Evolutionary conservation across 1,284 basidiomycete genomes (phyloP), one percentile per base, ranked within the genome.

Genomic region (Calocybe gambosa): DNA sequence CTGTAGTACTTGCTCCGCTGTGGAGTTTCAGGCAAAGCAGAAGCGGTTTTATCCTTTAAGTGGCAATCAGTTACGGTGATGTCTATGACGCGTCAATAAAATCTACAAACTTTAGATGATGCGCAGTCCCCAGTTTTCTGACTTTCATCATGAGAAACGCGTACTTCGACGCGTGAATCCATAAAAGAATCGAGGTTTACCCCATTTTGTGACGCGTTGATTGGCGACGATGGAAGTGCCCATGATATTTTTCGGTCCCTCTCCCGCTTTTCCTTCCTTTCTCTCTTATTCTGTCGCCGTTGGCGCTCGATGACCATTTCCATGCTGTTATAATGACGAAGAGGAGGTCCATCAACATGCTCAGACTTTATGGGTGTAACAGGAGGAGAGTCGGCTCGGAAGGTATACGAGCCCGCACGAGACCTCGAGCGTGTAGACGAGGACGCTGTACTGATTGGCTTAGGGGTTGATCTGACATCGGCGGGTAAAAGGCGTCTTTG

Each of bases 281-380:
- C 76, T 49, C 63, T 74, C 55, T 70, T 74, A 48, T 65, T 74
- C 50, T 74, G 75, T 49, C 75, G 74, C 53, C 75, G 75, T 64
- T 83, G 80, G 37, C 78, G 74, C 59, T 87, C 84, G 49, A 87
- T 73, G 19, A 87, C 76, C 62, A 76, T 66, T 52, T 87, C 80
- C 84, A 87, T 87, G 56, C 73, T 83, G 51, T 80, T 80, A 59
- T 76, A 75, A 23, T 73, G 77, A 16, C 80, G 75, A n/a, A 68
- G 58, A 10, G 75, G 73, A 33, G 74, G 59, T 16, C 58, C 58
- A 45, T 85, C 81, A 35, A 62, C 53, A 13, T 75, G 74, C 55
- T 82, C 83, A 1, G 72, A 63, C 61, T 84, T 84, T 52, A 84
- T 69, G 20, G 81, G 79, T 1, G 80, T 81, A 26, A 63, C 61